Conservation (phyloP, 495 filamentous ascomycete genomes). For the Penicillium longicatenatum region DNA sequence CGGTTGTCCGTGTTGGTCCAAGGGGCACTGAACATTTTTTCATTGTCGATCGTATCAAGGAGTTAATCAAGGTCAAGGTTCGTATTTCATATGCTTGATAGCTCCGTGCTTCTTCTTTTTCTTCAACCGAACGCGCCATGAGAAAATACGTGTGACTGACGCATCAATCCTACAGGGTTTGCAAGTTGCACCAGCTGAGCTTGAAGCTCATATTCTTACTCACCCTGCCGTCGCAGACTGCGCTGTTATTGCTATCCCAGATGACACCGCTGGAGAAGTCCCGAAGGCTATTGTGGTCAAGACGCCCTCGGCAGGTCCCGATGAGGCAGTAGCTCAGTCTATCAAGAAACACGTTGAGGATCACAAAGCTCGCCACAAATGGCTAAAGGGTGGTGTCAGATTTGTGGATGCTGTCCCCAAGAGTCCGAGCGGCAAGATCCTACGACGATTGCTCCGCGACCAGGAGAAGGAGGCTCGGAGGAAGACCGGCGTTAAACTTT, state of each 20-base stretch:
- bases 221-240: conserved; percentile 82
- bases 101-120: not conserved
- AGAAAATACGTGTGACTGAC: not conserved
- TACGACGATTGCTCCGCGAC: conserved; percentile 78
- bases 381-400: conserved; percentile 80
- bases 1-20: conserved; percentile 63
- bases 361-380: conserved; percentile 86
- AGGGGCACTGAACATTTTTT: conserved; percentile 74
- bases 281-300: conserved; percentile 90
- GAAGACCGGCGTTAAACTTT: conserved; percentile 61
- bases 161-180: conserved; percentile 57
- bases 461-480: conserved; percentile 71
- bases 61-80: conserved; percentile 93
- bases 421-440: conserved; percentile 90
- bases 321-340: conserved; percentile 61
- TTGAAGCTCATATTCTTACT: conserved; percentile 84
- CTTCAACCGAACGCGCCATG: not conserved
- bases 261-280: conserved; percentile 75
- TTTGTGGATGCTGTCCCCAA: conserved; percentile 81
- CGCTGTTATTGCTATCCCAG: conserved; percentile 78
- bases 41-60: conserved; percentile 89
- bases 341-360: conserved; percentile 79
- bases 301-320: conserved; percentile 56
- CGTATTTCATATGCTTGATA: conserved; percentile 11
- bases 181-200: conserved; percentile 90